Evolutionary conservation across 805 yeast genomes (phyloP), one percentile per base, ranked within the genome.

Genomic region (Komagataella populi): DNA sequence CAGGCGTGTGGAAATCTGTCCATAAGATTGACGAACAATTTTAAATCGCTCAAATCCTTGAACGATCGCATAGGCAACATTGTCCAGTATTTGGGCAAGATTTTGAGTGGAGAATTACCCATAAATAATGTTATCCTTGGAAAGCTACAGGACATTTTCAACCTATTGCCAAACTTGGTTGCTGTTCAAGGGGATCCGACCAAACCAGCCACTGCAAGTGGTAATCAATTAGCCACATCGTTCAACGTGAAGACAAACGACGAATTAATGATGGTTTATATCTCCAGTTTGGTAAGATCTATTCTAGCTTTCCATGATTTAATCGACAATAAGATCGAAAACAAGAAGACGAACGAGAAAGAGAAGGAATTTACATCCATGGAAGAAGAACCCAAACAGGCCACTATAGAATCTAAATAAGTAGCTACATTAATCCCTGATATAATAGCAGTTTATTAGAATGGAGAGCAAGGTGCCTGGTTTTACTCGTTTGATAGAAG

Each of bases 241-340:
- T 84, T 91, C 63, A 89, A 95, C 1, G 77, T 86, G 47, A 93
- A 91, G 69, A 88, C 99, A 2, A 95, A 93, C 63, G 99, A 93
- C 63, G 96, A 93, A 67, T 73, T 95, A 59, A 91, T 95, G 99
- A 77, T 88, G 62, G 80, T 93, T 23, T 95, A 95, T 65, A 81
- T 93, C 57, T 80, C 93, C 60, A 83, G 91, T 50, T 72, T 93
- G 60, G 96, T 93, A 22, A 79, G 98, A 63, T 86, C 98, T 5
- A 90, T 95, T 60, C 85, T 93, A 62, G 95, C 98, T 8, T 91
- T 93, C 77, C 96, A 93, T 68, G 95, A 93, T 65, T 77, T 93
- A 66, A 93, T 93, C 63, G 98, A 93, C 61, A 95, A 95, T 70
- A 93, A 93, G 70, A 82, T 93, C 57, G 87, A 86, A 59, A 89